Evolutionary conservation across 768 basidiomycete species (phyloP).

Genomic region (Lactifluus pinguis): DNA sequence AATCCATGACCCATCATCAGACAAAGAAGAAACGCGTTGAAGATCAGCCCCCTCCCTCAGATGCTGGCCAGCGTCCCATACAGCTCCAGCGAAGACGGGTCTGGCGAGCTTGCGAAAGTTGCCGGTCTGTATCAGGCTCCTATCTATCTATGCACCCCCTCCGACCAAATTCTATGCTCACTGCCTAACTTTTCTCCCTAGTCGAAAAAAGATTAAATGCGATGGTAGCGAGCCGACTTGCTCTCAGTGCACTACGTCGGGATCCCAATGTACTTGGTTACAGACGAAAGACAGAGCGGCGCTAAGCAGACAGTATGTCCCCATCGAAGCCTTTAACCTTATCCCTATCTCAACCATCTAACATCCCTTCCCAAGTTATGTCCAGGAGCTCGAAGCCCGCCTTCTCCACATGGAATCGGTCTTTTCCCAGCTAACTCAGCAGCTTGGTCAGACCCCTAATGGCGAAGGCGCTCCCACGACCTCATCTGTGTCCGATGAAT

Average conservation of each 20-base stretch:
- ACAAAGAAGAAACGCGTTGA: constrained; percentile 78
- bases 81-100: constrained; percentile 73
- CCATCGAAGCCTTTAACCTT: constrained; percentile 19
- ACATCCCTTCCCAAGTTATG: constrained; percentile 47
- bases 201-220: constrained; percentile 91
- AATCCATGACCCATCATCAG: constrained; percentile 43
- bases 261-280: constrained; percentile 78
- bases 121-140: constrained; percentile 47
- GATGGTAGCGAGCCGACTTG: constrained; percentile 84
- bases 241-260: constrained; percentile 67
- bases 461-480: constrained; percentile 17
- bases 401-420: constrained; percentile 81
- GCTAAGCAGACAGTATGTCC: constrained; percentile 75
- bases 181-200: constrained; percentile 26
- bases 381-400: constrained; percentile 84
- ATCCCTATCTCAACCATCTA: constrained; percentile 10
- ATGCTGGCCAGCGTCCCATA: constrained; percentile 57
- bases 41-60: constrained; percentile 36
- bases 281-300: constrained; percentile 90
- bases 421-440: constrained; percentile 76
- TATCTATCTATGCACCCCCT: constrained; percentile 2
- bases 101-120: constrained; percentile 86
- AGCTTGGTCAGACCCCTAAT: constrained; percentile 49
- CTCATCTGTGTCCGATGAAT: constrained; percentile 8
- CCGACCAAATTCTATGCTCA: constrained; percentile 1